Percentiles rank a stretch among this genome's conserved stretches.
Conservation (phyloP, 306 rosid species). For the Fagus crenata region DNA sequence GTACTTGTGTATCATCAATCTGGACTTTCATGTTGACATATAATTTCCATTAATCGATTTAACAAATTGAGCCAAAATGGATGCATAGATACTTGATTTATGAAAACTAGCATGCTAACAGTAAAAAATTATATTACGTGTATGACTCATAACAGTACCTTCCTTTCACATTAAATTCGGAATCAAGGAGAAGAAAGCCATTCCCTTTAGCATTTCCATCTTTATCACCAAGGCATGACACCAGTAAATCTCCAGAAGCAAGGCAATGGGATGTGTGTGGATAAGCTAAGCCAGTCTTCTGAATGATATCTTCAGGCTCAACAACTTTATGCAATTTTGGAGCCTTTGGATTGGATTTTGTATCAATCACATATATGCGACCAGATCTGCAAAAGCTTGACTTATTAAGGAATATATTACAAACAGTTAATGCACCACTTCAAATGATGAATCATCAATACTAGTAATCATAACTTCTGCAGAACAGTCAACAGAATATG, state of each 20-base stretch:
- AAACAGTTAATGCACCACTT: background rate
- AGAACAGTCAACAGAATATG: background rate
- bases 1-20: background rate
- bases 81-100: background rate
- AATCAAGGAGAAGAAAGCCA: constrained; percentile 96
- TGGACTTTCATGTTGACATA: background rate
- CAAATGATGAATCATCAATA: background rate
- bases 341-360: constrained; percentile 72
- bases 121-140: background rate
- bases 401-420: constrained; percentile 1
- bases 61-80: background rate
- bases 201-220: constrained; percentile 85
- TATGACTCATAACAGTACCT: constrained; percentile 48
- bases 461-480: background rate
- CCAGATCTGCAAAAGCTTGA: constrained; percentile 64
- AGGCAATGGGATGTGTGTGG: constrained; percentile 98
- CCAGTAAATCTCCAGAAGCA: constrained; percentile 91
- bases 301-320: constrained; percentile 55
- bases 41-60: background rate
- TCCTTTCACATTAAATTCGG: constrained; percentile 92
- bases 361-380: constrained; percentile 76
- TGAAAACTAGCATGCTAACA: background rate
- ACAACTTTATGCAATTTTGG: constrained; percentile 87
- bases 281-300: constrained; percentile 86
- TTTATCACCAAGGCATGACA: constrained; percentile 87